Conservation (phyloP, 768 basidiomycete species). For the Auriscalpium orientale region DNA sequence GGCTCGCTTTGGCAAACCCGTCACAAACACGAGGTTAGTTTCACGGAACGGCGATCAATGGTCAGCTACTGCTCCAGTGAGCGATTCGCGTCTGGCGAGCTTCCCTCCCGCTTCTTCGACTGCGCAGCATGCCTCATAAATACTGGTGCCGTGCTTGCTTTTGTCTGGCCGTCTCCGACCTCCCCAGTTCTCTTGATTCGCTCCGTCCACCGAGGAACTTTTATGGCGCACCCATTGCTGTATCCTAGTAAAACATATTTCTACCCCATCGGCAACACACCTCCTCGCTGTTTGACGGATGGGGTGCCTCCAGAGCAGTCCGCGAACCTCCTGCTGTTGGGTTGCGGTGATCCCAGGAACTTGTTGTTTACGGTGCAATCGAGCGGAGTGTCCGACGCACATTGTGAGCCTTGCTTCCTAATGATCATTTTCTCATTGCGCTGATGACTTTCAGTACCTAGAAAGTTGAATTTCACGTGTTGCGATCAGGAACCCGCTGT, state of each 20-base stretch:
- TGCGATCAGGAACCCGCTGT: conserved; percentile 43
- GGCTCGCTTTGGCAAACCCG: no score
- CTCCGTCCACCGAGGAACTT: no score
- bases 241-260: not conserved
- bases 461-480: conserved; percentile 40
- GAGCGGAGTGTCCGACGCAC: not conserved
- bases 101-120: no score
- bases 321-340: not conserved
- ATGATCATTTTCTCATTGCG: not conserved
- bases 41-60: no score
- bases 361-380: not conserved
- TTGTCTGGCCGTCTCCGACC: no score
- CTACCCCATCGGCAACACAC: not conserved
- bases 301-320: not conserved
- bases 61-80: no score
- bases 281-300: not conserved
- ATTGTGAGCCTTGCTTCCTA: not conserved
- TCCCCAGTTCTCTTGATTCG: no score
- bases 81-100: no score
- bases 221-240: not conserved
- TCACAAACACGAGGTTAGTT: no score
- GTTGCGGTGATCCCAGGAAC: not conserved
- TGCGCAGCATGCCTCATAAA: no score
- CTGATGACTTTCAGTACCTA: conserved; percentile 1
- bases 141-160: no score